These are phyloP conservation scores for Phytopythium mirpurense DNA, from an alignment of 352 stramenopile genomes.

Conservation along the genomic window DNA sequence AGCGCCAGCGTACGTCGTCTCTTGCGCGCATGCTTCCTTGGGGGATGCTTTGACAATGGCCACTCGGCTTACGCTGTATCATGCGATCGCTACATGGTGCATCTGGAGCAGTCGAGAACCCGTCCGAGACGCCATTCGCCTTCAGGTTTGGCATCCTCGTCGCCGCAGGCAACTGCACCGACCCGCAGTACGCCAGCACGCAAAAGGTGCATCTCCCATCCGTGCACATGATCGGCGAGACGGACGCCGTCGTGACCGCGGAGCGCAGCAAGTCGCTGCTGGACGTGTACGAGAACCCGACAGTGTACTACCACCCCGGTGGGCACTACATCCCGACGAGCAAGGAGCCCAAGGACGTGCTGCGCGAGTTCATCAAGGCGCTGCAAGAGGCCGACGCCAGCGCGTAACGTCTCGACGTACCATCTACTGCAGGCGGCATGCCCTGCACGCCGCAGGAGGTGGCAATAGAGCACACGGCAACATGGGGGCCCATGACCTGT, in stretches of 20 bases:
- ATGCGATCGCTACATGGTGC: too few relatives aligned
- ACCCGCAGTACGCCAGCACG: conserved; percentile 34
- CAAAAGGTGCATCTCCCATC: conserved; percentile 57
- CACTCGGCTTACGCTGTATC: too few relatives aligned
- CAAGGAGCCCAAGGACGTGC: conserved; percentile 73
- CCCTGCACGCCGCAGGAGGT: too few relatives aligned
- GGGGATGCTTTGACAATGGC: too few relatives aligned
- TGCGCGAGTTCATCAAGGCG: conserved; percentile 65
- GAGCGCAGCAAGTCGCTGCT: conserved; percentile 54
- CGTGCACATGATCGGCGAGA: conserved; percentile 79
- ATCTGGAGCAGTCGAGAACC: conserved; percentile 21
- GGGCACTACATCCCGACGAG: conserved; percentile 86
- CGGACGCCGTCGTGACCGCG: conserved; percentile 59
- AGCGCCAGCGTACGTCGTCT: conserved; percentile 52
- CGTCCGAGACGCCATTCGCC: conserved; percentile 31
- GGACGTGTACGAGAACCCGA: conserved; percentile 45
- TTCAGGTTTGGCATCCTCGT: conserved; percentile 81
- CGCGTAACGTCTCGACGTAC: background rate
- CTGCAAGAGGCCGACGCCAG: conserved; percentile 18
- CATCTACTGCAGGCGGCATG: background rate
- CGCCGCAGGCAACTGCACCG: conserved; percentile 37
- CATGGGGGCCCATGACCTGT: too few relatives aligned
- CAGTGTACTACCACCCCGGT: conserved; percentile 54
- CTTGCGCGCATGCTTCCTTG: too few relatives aligned
- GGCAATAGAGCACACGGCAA: background rate